Conservation (phyloP, 1,284 basidiomycete genomes). For the Cryptococcus sp. region DNA sequence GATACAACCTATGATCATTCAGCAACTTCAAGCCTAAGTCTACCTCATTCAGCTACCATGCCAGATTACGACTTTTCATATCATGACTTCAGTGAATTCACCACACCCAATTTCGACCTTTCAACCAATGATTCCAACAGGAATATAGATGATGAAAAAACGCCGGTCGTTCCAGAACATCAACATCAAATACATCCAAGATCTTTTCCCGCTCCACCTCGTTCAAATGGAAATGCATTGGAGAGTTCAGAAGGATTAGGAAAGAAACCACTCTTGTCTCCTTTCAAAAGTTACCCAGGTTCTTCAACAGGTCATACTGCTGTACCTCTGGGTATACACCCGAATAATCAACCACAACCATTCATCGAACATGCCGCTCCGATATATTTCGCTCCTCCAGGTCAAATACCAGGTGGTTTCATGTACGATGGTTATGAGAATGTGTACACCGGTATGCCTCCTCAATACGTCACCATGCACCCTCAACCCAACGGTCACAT, state of each 20-base stretch:
- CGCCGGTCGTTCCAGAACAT: constrained; percentile 9
- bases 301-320: neutral
- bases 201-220: constrained; percentile 8
- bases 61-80: constrained; percentile 1
- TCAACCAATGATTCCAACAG: neutral
- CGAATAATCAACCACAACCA: neutral
- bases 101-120: neutral
- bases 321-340: neutral
- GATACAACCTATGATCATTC: constrained; percentile 5
- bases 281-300: constrained; percentile 7
- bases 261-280: constrained; percentile 8
- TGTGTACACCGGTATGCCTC: neutral
- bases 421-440: neutral
- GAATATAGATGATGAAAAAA: constrained; percentile 8
- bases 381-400: neutral
- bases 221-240: neutral
- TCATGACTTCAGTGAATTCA: neutral
- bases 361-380: neutral
- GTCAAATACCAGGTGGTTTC: neutral
- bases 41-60: neutral
- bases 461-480: neutral
- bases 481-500: neutral
- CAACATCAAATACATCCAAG: constrained; percentile 8
- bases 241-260: neutral
- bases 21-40: neutral